A percentile compares a stretch with the other conserved stretches of the same genome.
Conservation (phyloP, 345 rosid genomes). For the Ricinus communis region DNA sequence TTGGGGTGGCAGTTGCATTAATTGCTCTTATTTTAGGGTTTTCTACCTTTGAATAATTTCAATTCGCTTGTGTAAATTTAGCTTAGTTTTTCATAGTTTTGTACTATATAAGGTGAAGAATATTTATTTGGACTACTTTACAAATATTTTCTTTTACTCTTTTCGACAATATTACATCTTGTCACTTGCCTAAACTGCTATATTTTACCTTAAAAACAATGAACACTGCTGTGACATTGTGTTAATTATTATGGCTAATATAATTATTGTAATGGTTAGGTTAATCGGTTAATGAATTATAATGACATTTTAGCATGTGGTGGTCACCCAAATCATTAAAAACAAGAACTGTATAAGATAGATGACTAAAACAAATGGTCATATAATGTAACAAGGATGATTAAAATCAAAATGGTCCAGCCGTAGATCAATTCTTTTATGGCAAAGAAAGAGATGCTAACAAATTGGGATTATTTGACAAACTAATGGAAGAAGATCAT, state of each 20-base stretch:
- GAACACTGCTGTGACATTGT: too few species aligned
- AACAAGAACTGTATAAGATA: too few species aligned
- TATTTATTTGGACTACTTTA: not conserved
- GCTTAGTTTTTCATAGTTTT: slow-evolving; percentile 8
- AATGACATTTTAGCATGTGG: not conserved
- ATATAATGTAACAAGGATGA: too few species aligned
- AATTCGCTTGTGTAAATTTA: not conserved
- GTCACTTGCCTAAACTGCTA: not conserved
- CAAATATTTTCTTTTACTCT: not conserved
- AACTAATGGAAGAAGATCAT: slow-evolving; percentile 25
- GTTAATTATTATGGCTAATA: too few species aligned
- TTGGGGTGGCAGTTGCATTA: slow-evolving; percentile 1
- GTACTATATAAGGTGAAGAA: slow-evolving; percentile 3
- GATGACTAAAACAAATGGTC: not conserved
- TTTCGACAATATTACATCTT: not conserved
- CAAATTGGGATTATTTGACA: not conserved
- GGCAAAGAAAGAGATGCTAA: not conserved
- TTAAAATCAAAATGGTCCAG: not conserved
- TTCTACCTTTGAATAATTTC: slow-evolving; percentile 4
- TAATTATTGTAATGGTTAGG: too few species aligned
- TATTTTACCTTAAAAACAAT: not conserved
- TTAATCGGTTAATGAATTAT: too few species aligned
- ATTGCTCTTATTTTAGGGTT: not conserved
- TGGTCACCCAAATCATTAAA: not conserved
- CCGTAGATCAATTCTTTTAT: not conserved